phyloP scores from a whole-genome alignment of 2,329 filamentous ascomycete genomes.

The Tolypocladium amazonense region DNA sequence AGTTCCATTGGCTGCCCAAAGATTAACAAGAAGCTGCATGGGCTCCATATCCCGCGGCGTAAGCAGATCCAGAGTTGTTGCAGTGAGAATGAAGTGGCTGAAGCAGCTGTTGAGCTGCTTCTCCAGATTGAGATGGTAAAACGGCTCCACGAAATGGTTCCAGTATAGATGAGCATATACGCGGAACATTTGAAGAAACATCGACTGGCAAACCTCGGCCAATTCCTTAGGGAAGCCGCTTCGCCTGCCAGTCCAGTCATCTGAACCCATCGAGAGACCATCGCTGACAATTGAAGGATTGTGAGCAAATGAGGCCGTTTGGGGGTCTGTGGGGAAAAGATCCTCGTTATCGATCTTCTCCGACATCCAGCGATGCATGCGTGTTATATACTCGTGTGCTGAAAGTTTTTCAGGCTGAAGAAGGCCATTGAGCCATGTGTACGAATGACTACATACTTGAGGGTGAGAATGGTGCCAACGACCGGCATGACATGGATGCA shows the following conservation, averaged over 20 bases:
- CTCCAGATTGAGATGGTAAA: slow-evolving; percentile 65
- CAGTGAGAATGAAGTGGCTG: slow-evolving; percentile 67
- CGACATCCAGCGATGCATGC: slow-evolving; percentile 89
- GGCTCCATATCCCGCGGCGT: slow-evolving; percentile 79
- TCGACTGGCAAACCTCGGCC: slow-evolving; percentile 72
- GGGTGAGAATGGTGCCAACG: background rate
- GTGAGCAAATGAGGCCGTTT: slow-evolving; percentile 49
- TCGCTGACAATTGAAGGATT: slow-evolving; percentile 30
- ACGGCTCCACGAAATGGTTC: slow-evolving; percentile 73
- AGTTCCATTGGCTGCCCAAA: slow-evolving; percentile 77
- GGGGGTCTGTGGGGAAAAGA: slow-evolving; percentile 76
- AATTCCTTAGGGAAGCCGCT: slow-evolving; percentile 83
- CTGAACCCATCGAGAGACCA: slow-evolving; percentile 5
- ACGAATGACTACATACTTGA: slow-evolving; percentile 12
- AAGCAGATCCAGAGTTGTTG: slow-evolving; percentile 67
- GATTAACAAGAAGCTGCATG: slow-evolving; percentile 80
- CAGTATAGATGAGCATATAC: slow-evolving; percentile 95
- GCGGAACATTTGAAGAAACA: slow-evolving; percentile 93
- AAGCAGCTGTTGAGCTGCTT: slow-evolving; percentile 75
- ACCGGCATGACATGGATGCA: background rate
- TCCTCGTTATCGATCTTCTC: slow-evolving; percentile 78
- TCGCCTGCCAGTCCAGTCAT: slow-evolving; percentile 72
- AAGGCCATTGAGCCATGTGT: slow-evolving; percentile 4
- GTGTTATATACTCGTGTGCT: slow-evolving; percentile 78
- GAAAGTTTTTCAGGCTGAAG: slow-evolving; percentile 78